Percentiles rank a stretch among this genome's conserved stretches.
Conservation (phyloP, 139 green algal species). For the Helicosporidium sp. region DNA sequence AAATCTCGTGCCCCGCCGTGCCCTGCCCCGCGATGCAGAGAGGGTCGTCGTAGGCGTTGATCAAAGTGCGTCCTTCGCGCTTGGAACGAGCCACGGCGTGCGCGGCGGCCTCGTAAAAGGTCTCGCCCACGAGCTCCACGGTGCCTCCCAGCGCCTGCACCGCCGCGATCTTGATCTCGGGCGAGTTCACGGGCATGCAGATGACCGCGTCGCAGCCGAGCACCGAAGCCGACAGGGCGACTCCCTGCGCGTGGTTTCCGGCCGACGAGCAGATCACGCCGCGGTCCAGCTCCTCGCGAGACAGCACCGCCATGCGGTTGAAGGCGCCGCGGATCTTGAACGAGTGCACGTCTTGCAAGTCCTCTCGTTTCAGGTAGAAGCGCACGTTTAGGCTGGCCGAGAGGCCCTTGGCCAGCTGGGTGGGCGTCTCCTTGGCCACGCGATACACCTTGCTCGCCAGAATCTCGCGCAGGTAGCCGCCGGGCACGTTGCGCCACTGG, state of each 20-base stretch:
- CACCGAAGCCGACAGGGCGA: slow-evolving; percentile 52
- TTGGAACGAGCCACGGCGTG: slow-evolving; percentile 2
- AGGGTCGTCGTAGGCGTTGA: slow-evolving; percentile 81
- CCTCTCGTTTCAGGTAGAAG: slow-evolving; percentile 68
- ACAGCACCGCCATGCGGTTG: slow-evolving; percentile 79
- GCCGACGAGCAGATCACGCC: slow-evolving; percentile 82
- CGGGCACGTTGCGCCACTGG: slow-evolving; percentile 26
- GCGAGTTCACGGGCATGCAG: slow-evolving; percentile 75
- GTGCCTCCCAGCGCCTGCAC: slow-evolving; percentile 54
- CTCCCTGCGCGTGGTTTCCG: slow-evolving; percentile 91
- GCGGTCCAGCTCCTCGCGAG: slow-evolving; percentile 34
- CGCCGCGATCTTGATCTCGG: slow-evolving; percentile 57
- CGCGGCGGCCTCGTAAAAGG: slow-evolving; percentile 66
- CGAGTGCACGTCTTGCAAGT: slow-evolving; percentile 81
- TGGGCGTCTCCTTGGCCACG: slow-evolving; percentile 58
- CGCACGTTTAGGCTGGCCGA: slow-evolving; percentile 36
- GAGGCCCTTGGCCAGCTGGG: slow-evolving; percentile 50
- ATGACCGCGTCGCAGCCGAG: slow-evolving; percentile 63
- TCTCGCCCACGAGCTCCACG: slow-evolving; percentile 71
- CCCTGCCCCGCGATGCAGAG: slow-evolving; percentile 81
- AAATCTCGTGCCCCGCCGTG: slow-evolving; percentile 81
- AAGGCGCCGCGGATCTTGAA: slow-evolving; percentile 88
- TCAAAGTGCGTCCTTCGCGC: slow-evolving; percentile 47
- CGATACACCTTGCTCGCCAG: slow-evolving; percentile 77
- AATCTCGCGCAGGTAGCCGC: slow-evolving; percentile 61